A percentile compares a stretch with the other conserved stretches of the same genome.
Evolutionary conservation across 1,139 yeast species (phyloP).

Genomic region (Sugiyamaella grinbergsii): DNA sequence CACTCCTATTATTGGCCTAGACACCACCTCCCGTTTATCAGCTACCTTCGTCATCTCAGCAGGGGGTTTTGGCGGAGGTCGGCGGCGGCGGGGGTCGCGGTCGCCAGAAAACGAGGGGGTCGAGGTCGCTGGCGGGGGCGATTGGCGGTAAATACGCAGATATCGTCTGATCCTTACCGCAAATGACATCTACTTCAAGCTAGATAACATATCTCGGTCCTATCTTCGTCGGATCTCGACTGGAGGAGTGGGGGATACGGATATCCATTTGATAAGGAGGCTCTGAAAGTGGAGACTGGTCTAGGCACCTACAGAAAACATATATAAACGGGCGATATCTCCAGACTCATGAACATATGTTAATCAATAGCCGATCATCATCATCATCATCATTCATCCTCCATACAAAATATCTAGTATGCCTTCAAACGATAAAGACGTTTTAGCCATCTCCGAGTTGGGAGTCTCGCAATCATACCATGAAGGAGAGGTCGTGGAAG

Average conservation of each 20-base stretch:
- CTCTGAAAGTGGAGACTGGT: neutral
- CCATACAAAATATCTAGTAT: neutral
- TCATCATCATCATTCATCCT: neutral
- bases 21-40: no score
- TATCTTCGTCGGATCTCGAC: neutral
- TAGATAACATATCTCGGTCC: constrained; percentile 9
- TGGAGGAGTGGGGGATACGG: constrained; percentile 8
- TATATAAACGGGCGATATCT: neutral
- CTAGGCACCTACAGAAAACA: neutral
- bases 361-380: neutral
- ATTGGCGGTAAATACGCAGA: neutral
- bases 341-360: constrained; percentile 1
- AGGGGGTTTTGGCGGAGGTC: constrained; percentile 9
- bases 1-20: neutral
- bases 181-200: constrained; percentile 4
- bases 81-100: neutral
- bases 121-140: neutral
- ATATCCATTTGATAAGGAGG: constrained; percentile 3
- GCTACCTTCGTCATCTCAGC: neutral
- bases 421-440: constrained; percentile 6
- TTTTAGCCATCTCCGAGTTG: constrained; percentile 10
- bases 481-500: constrained; percentile 18
- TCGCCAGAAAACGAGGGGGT: neutral
- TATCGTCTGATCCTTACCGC: neutral
- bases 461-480: constrained; percentile 7